Evolutionary conservation across 2,329 filamentous ascomycete species (phyloP), one percentile per base, ranked within the genome.

Genomic region (Epichloe uncinata): DNA sequence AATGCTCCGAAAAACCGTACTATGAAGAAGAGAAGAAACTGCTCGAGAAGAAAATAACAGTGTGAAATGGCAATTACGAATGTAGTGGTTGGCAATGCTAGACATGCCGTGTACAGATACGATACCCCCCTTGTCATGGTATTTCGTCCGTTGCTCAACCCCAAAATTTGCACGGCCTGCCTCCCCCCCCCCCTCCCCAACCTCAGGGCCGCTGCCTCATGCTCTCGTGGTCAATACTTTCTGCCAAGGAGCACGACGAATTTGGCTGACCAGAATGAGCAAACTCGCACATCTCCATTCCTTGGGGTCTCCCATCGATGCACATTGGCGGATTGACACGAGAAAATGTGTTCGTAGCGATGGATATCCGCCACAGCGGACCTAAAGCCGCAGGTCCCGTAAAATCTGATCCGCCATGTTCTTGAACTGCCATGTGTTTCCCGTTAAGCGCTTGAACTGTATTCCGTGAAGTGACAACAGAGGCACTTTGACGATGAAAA

Each of bases 361-460:
- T 22, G 40, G 20, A 33, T 16, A n/a, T 26, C 34, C 15, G 11
- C 38, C 13, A 16, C 9, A 30, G 36, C 5, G 38, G n/a, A n/a
- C 54, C 72, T 70, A 95, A 55, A 97, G 76, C 62, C 82, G 82
- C 57, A 98, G 70, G 65, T 93, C 89, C 62, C 85, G 81, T 58
- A 98, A 73, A 60, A 98, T 96, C 60, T 89, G 89, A 67, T 95
- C 90, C 36, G 93, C 93, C 89, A 97, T 94, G 62, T 87, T 91
- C 73, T 96, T 95, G 71, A 95, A 98, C 67, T 96, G 90, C 90
- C 91, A 97, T 52, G 93, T 97, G 52, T 94, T 91, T 36, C 93
- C 91, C 51, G 87, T 81, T 57, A 97, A 84, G 63, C 93, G 89
- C 75, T 98, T 98, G 73, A 98, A 98, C 66, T 97, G 93, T 54